phyloP scores from a whole-genome alignment of 768 basidiomycete species.

The Serendipita sp. region DNA sequence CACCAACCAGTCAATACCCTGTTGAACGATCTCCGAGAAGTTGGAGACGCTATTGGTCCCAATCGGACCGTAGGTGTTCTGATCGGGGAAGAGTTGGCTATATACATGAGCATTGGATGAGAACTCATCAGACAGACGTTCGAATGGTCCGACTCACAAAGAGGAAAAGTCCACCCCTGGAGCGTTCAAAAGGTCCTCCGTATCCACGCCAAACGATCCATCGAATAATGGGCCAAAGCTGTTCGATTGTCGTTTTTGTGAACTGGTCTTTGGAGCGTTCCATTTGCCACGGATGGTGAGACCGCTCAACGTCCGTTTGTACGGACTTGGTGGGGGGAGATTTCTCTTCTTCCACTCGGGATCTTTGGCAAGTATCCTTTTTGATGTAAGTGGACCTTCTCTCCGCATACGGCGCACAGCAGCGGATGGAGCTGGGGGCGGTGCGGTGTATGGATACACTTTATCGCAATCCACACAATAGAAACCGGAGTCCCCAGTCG shows the following conservation, averaged over 20 bases:
- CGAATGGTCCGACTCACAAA: slow-evolving; percentile 19
- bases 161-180: slow-evolving; percentile 40
- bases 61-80: slow-evolving; percentile 33
- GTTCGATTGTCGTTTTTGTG: slow-evolving; percentile 19
- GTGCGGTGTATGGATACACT: slow-evolving; percentile 39
- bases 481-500: slow-evolving; percentile 51
- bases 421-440: slow-evolving; percentile 27
- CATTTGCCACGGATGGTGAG: not conserved
- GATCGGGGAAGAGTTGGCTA: slow-evolving; percentile 50
- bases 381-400: slow-evolving; percentile 29
- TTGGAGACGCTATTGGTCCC: slow-evolving; percentile 32
- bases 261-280: slow-evolving; percentile 34
- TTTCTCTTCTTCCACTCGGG: slow-evolving; percentile 32
- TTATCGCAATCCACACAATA: slow-evolving; percentile 26
- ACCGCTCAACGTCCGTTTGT: not conserved
- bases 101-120: not conserved
- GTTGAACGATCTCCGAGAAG: slow-evolving; percentile 36
- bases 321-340: slow-evolving; percentile 30
- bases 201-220: slow-evolving; percentile 51
- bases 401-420: slow-evolving; percentile 25
- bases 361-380: slow-evolving; percentile 32
- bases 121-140: not conserved
- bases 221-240: slow-evolving; percentile 35
- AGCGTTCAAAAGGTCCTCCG: slow-evolving; percentile 44
- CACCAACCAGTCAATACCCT: slow-evolving; percentile 40